These are phyloP conservation scores for Sugiyamaella smithiae DNA, from an alignment of 805 yeast genomes.

Conservation along the genomic window DNA sequence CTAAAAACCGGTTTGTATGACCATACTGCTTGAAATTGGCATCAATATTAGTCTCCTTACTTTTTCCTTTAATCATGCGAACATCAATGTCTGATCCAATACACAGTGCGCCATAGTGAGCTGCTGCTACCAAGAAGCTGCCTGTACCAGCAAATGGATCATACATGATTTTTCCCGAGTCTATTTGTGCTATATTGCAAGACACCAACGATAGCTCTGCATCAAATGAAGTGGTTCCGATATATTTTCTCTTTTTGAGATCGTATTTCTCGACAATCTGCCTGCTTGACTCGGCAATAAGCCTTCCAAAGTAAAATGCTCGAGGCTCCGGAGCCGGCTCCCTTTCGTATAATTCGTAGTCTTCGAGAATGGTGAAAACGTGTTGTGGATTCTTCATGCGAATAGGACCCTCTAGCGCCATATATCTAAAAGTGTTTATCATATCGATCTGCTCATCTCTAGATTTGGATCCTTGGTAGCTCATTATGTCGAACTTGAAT, in stretches of 20 bases:
- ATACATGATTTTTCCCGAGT: slow-evolving; percentile 62
- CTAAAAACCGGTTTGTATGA: slow-evolving; percentile 57
- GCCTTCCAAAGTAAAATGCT: slow-evolving; percentile 71
- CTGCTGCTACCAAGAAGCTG: slow-evolving; percentile 85
- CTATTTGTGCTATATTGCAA: slow-evolving; percentile 80
- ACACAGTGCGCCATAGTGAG: slow-evolving; percentile 74
- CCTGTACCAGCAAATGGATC: slow-evolving; percentile 99
- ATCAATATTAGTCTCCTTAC: slow-evolving; percentile 48
- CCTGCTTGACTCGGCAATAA: slow-evolving; percentile 61
- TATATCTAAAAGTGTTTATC: slow-evolving; percentile 68
- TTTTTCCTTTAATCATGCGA: slow-evolving; percentile 69
- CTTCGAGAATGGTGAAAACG: slow-evolving; percentile 69
- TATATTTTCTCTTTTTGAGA: slow-evolving; percentile 75
- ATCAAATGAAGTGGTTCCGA: slow-evolving; percentile 96
- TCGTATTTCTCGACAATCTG: slow-evolving; percentile 75
- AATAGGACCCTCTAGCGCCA: slow-evolving; percentile 75
- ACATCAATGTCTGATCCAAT: slow-evolving; percentile 92
- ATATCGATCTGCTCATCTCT: slow-evolving; percentile 51
- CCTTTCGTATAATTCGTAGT: slow-evolving; percentile 47
- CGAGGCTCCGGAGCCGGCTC: slow-evolving; percentile 48
- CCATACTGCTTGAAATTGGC: slow-evolving; percentile 76
- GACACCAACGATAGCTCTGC: slow-evolving; percentile 87
- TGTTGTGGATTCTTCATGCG: slow-evolving; percentile 73
- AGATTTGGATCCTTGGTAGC: slow-evolving; percentile 66
- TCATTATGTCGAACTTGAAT: slow-evolving; percentile 81